Base-by-base conservation (phyloP, 2,329 filamentous ascomycete genomes). In the Fusarium gaditjirri region DNA sequence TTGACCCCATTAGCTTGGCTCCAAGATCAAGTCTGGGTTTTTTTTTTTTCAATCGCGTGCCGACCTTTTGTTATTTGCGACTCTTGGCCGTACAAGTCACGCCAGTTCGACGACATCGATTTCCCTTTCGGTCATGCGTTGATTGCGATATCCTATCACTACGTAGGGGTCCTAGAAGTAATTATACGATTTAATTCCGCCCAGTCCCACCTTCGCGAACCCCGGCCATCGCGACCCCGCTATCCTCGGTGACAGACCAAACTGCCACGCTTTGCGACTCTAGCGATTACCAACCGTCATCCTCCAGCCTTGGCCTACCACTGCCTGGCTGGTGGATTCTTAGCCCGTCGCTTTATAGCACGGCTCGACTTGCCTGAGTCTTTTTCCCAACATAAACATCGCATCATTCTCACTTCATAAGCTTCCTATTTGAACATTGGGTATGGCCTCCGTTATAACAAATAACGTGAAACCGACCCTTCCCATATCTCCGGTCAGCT, bases 401-500 rank as follows among this genome's bases (percentile, higher is more conserved):
- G 31, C 39, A 31, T 41, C 39, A 31, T 29, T 60, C 54, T 35
- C 21, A 36, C 25, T 36, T 53, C 61, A 16, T 35, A 14, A 42
- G 36, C 56, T 39, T 60, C 56, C 17, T 65, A 31, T 56, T 53
- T 50, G 55, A 41, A 50, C 61, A 55, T 68, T 59, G 71, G 70
- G 75, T 61, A 78, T 78, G 76, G 76, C 76, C 55, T 77, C 76
- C 50, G 55, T 77, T 68, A 64, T 76, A 69, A 68, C 73, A 52
- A 71, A 70, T 68, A 75, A 73, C 69, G 60, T 78, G 49, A 82
- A 81, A 75, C 76, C 80, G 53, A 76, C 78, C 47, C 76, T 84
- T 49, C 79, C 83, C 65, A 78, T 82, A 56, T 81, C 83, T 47
- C 81, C 81, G 67, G 78, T 81, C 53, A 81, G 80, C 70, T 78